These are phyloP conservation scores for Cryptosporidium tyzzeri DNA, from an alignment of 169 alveolate genomes.

Conservation along the genomic window DNA sequence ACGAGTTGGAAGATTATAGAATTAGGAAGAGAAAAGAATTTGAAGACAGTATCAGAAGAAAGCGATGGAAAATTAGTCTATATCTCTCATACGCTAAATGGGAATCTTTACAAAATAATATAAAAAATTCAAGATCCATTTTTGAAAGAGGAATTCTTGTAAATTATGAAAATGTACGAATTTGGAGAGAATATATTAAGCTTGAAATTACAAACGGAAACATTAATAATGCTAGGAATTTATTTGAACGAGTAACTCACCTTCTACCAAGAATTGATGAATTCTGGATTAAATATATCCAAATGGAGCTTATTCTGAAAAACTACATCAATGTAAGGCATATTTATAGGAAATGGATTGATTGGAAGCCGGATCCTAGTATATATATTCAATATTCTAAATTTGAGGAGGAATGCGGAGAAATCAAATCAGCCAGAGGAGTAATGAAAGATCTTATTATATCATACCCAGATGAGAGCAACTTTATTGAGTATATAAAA, in stretches of 20 bases:
- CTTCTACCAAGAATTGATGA: constrained; percentile 97
- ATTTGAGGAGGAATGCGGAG: constrained; percentile 98
- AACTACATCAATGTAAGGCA: constrained; percentile 95
- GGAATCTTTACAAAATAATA: constrained; percentile 96
- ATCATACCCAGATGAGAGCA: constrained; percentile 87
- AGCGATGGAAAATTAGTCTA: constrained; percentile 95
- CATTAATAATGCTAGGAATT: constrained; percentile 96
- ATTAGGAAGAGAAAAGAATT: constrained; percentile 94
- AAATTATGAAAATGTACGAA: constrained; percentile 92
- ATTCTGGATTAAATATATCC: constrained; percentile 98
- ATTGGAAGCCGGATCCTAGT: constrained; percentile 95
- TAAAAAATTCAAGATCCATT: constrained; percentile 94
- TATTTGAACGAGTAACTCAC: constrained; percentile 97
- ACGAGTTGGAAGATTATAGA: constrained; percentile 93
- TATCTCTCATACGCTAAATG: constrained; percentile 95
- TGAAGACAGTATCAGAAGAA: constrained; percentile 95
- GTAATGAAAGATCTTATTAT: constrained; percentile 84
- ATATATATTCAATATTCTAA: constrained; percentile 96
- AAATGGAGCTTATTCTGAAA: constrained; percentile 97
- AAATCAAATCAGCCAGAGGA: constrained; percentile 92
- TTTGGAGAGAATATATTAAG: constrained; percentile 98
- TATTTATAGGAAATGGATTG: constrained; percentile 96
- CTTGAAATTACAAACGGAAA: constrained; percentile 97
- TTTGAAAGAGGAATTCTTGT: constrained; percentile 97
- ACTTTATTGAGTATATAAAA: constrained; percentile 94